These are phyloP conservation scores for Emmonsia crescens DNA, from an alignment of 2,329 filamentous ascomycete species.

Conservation along the genomic window DNA sequence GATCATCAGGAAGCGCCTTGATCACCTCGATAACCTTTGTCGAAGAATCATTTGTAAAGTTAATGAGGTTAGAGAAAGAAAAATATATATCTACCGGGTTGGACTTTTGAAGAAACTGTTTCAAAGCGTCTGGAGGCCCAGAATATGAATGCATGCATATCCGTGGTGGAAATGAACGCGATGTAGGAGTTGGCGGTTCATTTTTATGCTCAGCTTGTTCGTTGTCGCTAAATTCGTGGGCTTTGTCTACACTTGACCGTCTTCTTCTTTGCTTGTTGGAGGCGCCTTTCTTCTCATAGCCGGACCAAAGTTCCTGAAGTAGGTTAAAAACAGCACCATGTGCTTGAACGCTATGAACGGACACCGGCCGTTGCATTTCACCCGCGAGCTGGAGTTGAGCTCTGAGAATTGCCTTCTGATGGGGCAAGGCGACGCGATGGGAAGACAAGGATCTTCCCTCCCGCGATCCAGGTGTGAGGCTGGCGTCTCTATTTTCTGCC, in stretches of 20 bases:
- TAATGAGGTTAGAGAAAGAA: slow-evolving; percentile 78
- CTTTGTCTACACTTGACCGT: slow-evolving; percentile 21
- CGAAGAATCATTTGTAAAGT: slow-evolving; percentile 49
- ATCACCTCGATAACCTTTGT: slow-evolving; percentile 57
- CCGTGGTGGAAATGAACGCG: slow-evolving; percentile 66
- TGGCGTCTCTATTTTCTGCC: slow-evolving; percentile 12
- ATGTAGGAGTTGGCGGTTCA: slow-evolving; percentile 8
- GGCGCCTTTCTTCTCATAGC: slow-evolving; percentile 40
- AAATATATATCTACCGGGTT: slow-evolving; percentile 73
- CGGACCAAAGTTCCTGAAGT: slow-evolving; percentile 47
- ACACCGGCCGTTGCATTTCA: slow-evolving; percentile 46
- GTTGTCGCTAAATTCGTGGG: slow-evolving; percentile 21
- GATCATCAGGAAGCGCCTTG: slow-evolving; percentile 61
- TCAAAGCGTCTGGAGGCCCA: slow-evolving; percentile 61
- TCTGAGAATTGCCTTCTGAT: slow-evolving; percentile 48
- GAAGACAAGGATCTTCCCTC: slow-evolving; percentile 49
- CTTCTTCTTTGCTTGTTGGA: slow-evolving; percentile 40
- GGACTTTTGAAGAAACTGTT: slow-evolving; percentile 62
- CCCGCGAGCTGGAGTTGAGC: slow-evolving; percentile 50
- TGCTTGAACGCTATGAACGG: slow-evolving; percentile 53
- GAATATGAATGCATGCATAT: slow-evolving; percentile 94
- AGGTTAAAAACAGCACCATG: slow-evolving; percentile 49
- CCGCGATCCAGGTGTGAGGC: slow-evolving; percentile 48
- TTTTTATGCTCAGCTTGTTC: slow-evolving; percentile 14
- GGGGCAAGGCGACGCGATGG: slow-evolving; percentile 45